Evolutionary conservation across 148 eudicot species (phyloP).

Genomic region (Chenopodium berlandieri): DNA sequence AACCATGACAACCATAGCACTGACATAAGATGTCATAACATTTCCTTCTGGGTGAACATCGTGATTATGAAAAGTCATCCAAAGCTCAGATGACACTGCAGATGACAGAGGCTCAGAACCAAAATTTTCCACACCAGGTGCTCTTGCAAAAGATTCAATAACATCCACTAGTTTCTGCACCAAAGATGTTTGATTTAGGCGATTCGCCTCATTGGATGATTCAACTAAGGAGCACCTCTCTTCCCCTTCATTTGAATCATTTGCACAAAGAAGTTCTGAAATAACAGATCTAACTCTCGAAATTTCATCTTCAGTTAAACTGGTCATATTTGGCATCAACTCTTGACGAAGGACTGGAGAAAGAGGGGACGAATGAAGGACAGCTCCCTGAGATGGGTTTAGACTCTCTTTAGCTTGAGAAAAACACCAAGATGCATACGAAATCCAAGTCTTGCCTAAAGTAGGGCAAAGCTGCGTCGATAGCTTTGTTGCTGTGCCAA

Average conservation of each 20-base stretch:
- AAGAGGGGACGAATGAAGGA: constrained; percentile 50
- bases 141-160: constrained; percentile 82
- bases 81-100: constrained; percentile 66
- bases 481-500: constrained; percentile 64
- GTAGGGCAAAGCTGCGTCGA: constrained; percentile 78
- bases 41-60: constrained; percentile 43
- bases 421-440: constrained; percentile 97
- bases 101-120: constrained; percentile 55
- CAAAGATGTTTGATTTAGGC: constrained; percentile 38
- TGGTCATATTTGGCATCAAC: constrained; percentile 52
- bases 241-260: constrained; percentile 34
- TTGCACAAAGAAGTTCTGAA: constrained; percentile 41
- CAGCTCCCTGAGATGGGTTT: constrained; percentile 35
- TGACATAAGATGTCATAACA: constrained; percentile 37
- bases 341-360: constrained; percentile 58
- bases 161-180: constrained; percentile 54
- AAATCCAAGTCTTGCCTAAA: constrained; percentile 88
- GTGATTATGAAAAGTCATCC: constrained; percentile 40
- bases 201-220: constrained; percentile 27
- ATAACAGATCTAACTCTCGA: constrained; percentile 50
- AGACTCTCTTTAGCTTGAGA: constrained; percentile 63
- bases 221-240: constrained; percentile 30
- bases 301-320: constrained; percentile 66
- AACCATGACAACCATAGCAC: constrained; percentile 57
- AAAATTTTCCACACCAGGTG: constrained; percentile 69